Evolutionary conservation across 2,329 filamentous ascomycete species (phyloP).

Genomic region (Gaeumannomyces tritici): DNA sequence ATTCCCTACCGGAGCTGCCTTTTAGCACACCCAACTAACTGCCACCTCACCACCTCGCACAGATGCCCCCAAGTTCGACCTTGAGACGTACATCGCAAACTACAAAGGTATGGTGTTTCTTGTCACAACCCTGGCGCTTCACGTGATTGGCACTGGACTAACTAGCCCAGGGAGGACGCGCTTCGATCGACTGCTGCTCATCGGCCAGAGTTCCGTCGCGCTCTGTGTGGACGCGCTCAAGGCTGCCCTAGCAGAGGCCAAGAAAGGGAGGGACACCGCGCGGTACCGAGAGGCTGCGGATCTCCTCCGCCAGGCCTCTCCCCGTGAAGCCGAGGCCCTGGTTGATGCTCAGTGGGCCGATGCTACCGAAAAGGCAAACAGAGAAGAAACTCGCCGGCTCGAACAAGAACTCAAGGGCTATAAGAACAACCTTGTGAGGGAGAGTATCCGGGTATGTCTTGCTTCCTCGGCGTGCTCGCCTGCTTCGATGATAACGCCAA

Average conservation of each 20-base stretch:
- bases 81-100: slow-evolving; percentile 84
- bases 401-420: slow-evolving; percentile 83
- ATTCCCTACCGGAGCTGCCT: background rate
- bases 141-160: background rate
- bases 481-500: background rate
- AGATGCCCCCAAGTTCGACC: slow-evolving; percentile 81
- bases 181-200: slow-evolving; percentile 70
- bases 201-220: slow-evolving; percentile 67
- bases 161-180: slow-evolving; percentile 59
- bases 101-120: slow-evolving; percentile 56
- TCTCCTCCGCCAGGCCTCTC: slow-evolving; percentile 52
- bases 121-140: background rate
- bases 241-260: slow-evolving; percentile 66
- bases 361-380: slow-evolving; percentile 54
- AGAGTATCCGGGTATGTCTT: slow-evolving; percentile 75
- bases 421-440: slow-evolving; percentile 94
- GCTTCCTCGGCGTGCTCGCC: background rate
- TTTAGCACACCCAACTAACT: background rate
- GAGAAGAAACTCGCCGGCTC: slow-evolving; percentile 62
- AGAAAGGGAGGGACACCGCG: slow-evolving; percentile 61
- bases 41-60: background rate
- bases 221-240: slow-evolving; percentile 75
- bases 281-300: slow-evolving; percentile 63
- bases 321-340: slow-evolving; percentile 56
- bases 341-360: slow-evolving; percentile 71